These are phyloP conservation scores for Colletotrichum scovillei DNA, from an alignment of 2,329 filamentous ascomycete species.

Conservation along the genomic window DNA sequence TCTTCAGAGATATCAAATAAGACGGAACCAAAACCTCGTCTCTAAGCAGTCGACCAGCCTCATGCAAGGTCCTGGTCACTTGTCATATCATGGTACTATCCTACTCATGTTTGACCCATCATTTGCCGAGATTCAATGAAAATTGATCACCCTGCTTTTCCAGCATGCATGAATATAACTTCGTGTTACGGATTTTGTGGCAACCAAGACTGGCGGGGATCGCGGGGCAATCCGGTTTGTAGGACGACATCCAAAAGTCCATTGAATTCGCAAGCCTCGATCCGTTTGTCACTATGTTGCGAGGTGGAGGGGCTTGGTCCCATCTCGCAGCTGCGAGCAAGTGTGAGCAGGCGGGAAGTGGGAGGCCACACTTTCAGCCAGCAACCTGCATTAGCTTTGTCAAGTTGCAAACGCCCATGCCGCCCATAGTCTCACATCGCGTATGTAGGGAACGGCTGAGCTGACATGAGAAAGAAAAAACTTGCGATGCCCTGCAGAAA, in stretches of 20 bases:
- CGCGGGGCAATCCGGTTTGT: background rate
- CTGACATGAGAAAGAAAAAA: background rate
- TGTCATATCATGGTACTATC: conserved; percentile 18
- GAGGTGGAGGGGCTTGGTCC: background rate
- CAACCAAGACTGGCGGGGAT: background rate
- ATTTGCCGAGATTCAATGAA: background rate
- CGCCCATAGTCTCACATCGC: conserved; percentile 1
- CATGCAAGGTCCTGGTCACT: conserved; percentile 31
- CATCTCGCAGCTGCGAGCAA: background rate
- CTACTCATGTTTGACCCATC: background rate
- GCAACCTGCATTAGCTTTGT: conserved; percentile 4
- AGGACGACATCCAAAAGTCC: background rate
- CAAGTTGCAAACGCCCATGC: conserved; percentile 12
- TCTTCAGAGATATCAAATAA: background rate
- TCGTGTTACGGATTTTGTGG: background rate
- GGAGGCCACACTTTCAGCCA: background rate
- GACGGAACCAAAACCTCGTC: conserved; percentile 4
- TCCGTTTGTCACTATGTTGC: background rate
- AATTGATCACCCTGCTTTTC: background rate
- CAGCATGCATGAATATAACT: background rate
- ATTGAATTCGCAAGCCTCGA: background rate
- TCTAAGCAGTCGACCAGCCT: background rate
- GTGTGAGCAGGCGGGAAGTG: background rate
- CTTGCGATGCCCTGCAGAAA: background rate
- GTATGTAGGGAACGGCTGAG: background rate